Conservation (phyloP, 1,284 basidiomycete species). For the Tilletiopsis washingtonensis region DNA sequence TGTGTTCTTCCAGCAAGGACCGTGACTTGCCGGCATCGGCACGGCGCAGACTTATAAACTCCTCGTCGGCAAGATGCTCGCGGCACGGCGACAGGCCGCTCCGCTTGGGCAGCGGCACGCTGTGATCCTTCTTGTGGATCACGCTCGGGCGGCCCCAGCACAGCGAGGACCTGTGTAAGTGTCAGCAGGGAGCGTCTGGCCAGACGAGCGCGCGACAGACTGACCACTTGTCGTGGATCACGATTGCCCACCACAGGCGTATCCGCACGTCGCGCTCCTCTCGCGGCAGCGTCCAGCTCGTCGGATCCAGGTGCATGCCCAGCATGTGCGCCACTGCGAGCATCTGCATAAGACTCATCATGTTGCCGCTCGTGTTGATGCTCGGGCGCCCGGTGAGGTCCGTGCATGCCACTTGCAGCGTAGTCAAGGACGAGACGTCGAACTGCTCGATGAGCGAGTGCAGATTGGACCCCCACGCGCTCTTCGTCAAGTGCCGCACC, state of each 20-base stretch:
- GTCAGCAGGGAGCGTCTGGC: no score
- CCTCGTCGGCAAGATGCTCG: slow-evolving; percentile 5
- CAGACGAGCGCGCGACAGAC: no score
- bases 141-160: slow-evolving; percentile 7
- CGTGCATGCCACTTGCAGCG: slow-evolving; percentile 3
- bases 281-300: slow-evolving; percentile 2
- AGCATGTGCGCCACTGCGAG: slow-evolving; percentile 8
- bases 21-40: no score
- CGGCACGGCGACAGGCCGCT: slow-evolving; percentile 4
- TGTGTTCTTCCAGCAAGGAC: slow-evolving; percentile 2
- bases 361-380: slow-evolving; percentile 8
- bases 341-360: slow-evolving; percentile 4
- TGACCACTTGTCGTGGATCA: slow-evolving; percentile 11
- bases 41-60: no score
- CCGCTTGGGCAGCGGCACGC: slow-evolving; percentile 4
- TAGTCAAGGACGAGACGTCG: slow-evolving; percentile 1
- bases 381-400: slow-evolving; percentile 5
- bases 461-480: slow-evolving; percentile 7
- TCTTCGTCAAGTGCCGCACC: slow-evolving; percentile 1
- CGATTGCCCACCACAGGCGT: slow-evolving; percentile 6
- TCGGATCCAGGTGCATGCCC: slow-evolving; percentile 5
- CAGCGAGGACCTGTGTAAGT: no score
- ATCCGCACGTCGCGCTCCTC: slow-evolving; percentile 9
- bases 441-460: slow-evolving; percentile 7
- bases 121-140: slow-evolving; percentile 3